Conservation (phyloP, 2,329 filamentous ascomycete genomes). For the Calonectria hawksworthii region DNA sequence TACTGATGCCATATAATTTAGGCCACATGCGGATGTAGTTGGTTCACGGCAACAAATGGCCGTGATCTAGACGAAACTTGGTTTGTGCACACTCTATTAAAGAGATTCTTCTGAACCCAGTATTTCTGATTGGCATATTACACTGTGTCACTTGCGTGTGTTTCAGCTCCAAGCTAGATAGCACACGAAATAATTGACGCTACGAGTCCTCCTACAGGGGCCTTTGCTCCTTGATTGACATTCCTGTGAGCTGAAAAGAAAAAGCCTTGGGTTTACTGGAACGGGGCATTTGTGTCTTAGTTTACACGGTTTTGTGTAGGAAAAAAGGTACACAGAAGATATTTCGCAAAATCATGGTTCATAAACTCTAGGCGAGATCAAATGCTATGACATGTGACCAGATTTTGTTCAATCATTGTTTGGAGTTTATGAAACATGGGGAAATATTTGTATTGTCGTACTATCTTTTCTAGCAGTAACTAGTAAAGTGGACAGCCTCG, state of each 20-base stretch:
- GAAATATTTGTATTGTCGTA: not conserved
- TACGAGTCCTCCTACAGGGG: not conserved
- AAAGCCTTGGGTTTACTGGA: not conserved
- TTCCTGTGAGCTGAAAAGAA: not conserved
- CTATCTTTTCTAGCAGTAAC: not conserved
- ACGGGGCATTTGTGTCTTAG: not conserved
- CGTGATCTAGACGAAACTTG: not conserved
- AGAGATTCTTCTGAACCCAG: not conserved
- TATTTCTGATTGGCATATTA: not conserved
- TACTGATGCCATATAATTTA: not conserved
- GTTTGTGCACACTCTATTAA: not conserved
- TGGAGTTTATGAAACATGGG: not conserved
- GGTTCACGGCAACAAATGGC: not conserved
- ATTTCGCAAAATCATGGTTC: too few relatives aligned
- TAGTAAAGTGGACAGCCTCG: not conserved
- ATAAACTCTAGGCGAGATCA: too few relatives aligned
- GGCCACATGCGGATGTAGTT: not conserved
- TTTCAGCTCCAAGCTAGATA: not conserved
- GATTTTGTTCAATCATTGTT: not conserved
- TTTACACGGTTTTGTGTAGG: too few relatives aligned
- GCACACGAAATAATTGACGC: not conserved
- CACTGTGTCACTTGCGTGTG: not conserved
- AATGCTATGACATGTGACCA: not conserved
- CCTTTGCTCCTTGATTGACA: not conserved
- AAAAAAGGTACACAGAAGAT: too few relatives aligned